These are phyloP conservation scores for Pseudoperonospora humuli DNA, from an alignment of 352 stramenopile genomes.

Conservation along the genomic window DNA sequence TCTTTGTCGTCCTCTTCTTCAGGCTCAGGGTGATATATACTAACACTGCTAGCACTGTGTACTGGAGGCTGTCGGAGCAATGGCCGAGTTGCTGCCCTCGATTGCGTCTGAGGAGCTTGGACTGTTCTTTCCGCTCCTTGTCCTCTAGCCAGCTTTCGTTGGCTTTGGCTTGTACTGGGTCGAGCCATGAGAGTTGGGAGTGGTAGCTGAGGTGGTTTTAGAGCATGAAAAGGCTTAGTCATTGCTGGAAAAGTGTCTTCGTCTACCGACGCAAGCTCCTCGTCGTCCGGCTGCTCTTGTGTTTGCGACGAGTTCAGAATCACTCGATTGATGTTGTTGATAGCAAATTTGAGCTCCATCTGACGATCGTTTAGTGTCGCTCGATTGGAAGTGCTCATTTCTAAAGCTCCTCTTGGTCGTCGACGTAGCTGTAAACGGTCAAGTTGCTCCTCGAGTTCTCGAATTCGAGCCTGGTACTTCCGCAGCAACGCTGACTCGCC, in stretches of 20 bases:
- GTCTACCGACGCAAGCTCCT: conserved; percentile 25
- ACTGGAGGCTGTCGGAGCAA: conserved; percentile 18
- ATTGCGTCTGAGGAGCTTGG: conserved; percentile 6
- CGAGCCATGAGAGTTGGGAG: conserved; percentile 2
- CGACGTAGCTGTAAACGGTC: conserved; percentile 46
- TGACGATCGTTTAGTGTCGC: conserved; percentile 46
- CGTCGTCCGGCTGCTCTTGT: conserved; percentile 20
- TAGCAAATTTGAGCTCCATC: conserved; percentile 67
- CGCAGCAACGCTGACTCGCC: conserved; percentile 57
- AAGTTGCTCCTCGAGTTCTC: conserved; percentile 58
- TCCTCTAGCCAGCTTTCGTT: conserved; percentile 18
- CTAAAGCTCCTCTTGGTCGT: conserved; percentile 10
- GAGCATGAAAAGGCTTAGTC: neutral
- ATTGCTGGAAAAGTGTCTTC: conserved; percentile 23
- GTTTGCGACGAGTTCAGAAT: conserved; percentile 62
- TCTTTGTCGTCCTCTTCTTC: conserved; percentile 23
- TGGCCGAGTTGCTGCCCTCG: conserved; percentile 18
- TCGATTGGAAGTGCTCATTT: conserved; percentile 12
- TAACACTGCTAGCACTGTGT: conserved; percentile 25
- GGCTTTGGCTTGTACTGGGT: conserved; percentile 1
- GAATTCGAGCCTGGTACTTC: conserved; percentile 63
- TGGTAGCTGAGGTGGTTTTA: conserved; percentile 2
- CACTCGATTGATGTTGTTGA: conserved; percentile 75
- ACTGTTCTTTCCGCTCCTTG: conserved; percentile 11
- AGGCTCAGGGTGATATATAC: conserved; percentile 8